Percentiles rank a stretch among this genome's conserved stretches.
phyloP scores from a whole-genome alignment of 192 early-diverging fungal species.

The Umbelopsis ramanniana region DNA sequence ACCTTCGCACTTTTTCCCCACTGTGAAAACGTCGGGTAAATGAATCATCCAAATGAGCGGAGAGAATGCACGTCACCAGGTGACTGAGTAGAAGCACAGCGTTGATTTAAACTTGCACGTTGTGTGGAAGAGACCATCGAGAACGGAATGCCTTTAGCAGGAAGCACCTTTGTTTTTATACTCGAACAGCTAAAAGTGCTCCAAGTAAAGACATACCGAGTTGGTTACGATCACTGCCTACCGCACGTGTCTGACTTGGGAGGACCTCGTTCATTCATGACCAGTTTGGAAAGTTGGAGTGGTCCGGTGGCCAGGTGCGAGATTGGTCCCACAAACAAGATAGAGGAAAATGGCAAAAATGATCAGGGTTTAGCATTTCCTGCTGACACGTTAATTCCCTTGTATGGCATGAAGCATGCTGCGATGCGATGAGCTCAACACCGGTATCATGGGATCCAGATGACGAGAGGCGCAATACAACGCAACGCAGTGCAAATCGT shows the following conservation, averaged over 20 bases:
- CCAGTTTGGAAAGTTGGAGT: slow-evolving; percentile 12
- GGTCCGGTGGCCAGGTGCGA: slow-evolving; percentile 10
- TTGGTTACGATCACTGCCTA: not conserved
- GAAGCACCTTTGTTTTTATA: not conserved
- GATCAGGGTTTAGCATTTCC: slow-evolving; percentile 8
- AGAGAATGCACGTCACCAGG: slow-evolving; percentile 1
- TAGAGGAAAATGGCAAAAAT: not conserved
- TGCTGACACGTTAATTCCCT: slow-evolving; percentile 1
- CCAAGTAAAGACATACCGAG: not conserved
- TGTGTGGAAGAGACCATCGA: not conserved
- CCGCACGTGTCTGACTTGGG: not conserved
- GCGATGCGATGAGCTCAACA: not conserved
- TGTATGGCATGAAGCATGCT: slow-evolving; percentile 1
- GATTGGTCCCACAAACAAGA: slow-evolving; percentile 10
- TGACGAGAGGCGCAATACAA: not conserved
- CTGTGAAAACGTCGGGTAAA: not conserved
- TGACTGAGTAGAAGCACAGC: not conserved
- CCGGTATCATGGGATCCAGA: slow-evolving; percentile 17
- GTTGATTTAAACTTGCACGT: not conserved
- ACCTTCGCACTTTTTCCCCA: not conserved
- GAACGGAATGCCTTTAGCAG: not conserved
- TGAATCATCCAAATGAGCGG: not conserved
- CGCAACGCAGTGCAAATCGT: not conserved
- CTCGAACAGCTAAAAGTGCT: not conserved
- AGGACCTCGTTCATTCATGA: not conserved